A percentile compares a stretch with the other conserved stretches of the same genome.
Conservation (phyloP, 2,329 filamentous ascomycete genomes). For the Fusarium albidum region DNA sequence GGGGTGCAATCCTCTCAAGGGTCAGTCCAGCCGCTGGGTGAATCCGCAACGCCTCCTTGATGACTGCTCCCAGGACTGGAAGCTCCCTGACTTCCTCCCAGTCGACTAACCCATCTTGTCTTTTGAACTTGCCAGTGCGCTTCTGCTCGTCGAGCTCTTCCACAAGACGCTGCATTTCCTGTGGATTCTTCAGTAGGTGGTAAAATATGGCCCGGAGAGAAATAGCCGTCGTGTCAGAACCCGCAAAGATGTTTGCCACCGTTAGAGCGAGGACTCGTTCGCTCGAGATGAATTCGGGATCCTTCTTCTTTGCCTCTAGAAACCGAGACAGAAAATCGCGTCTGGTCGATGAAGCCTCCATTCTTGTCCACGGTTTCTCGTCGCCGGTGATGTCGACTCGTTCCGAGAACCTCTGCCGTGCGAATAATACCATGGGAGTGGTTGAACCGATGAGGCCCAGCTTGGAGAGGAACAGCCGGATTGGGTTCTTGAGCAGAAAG, state of each 20-base stretch:
- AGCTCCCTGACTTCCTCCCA: conserved; percentile 75
- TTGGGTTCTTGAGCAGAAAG: conserved; percentile 6
- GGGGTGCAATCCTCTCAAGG: background rate
- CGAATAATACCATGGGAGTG: background rate
- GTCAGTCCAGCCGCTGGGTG: conserved; percentile 3
- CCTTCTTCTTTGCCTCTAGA: conserved; percentile 14
- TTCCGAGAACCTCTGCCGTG: background rate
- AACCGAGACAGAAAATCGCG: conserved; percentile 25
- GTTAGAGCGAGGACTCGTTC: conserved; percentile 23
- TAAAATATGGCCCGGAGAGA: conserved; percentile 26
- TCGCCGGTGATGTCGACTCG: background rate
- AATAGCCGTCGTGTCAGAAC: conserved; percentile 29
- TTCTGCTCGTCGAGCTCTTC: conserved; percentile 68
- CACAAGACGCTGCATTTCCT: conserved; percentile 58
- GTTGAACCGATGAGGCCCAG: conserved; percentile 7
- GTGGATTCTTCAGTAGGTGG: conserved; percentile 13
- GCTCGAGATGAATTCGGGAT: conserved; percentile 18
- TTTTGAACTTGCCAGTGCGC: conserved; percentile 56
- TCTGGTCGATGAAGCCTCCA: too few relatives aligned
- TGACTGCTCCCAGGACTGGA: conserved; percentile 68
- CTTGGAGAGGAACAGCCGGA: background rate
- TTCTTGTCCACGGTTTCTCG: too few relatives aligned
- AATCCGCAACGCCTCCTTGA: conserved; percentile 10
- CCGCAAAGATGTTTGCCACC: conserved; percentile 29
- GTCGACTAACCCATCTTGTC: conserved; percentile 64